Percentiles rank a stretch among this genome's conserved stretches.
phyloP scores from a whole-genome alignment of 2,329 filamentous ascomycete genomes.

The Elsinoe necatrix region DNA sequence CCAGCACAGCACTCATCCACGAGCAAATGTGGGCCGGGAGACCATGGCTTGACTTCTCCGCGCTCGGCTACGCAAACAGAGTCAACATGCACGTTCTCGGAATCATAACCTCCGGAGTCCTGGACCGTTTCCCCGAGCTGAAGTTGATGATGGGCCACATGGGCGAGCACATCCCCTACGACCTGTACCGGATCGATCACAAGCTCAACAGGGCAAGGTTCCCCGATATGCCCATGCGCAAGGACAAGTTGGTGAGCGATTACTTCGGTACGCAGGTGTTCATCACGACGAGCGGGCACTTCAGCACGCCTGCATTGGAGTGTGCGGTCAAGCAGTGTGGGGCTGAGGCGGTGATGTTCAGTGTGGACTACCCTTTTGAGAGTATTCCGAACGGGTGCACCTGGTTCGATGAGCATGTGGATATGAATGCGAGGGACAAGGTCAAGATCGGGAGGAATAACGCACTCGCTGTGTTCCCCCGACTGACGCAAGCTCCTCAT shows the following conservation, averaged over 20 bases:
- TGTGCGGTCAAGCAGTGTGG: conserved; percentile 31
- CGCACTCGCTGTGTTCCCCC: not conserved
- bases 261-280: conserved; percentile 28
- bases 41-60: conserved; percentile 34
- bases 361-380: conserved; percentile 52
- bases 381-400: conserved; percentile 41
- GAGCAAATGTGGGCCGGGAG: conserved; percentile 32
- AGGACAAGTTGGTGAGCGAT: conserved; percentile 37
- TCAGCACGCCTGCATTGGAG: conserved; percentile 43
- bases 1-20: conserved; percentile 28
- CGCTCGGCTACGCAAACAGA: conserved; percentile 47
- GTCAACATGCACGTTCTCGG: conserved; percentile 42
- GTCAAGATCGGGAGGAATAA: conserved; percentile 27
- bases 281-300: conserved; percentile 52
- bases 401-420: conserved; percentile 43
- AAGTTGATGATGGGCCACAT: conserved; percentile 51
- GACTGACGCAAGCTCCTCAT: conserved; percentile 5
- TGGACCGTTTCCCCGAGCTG: conserved; percentile 46
- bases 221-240: conserved; percentile 20
- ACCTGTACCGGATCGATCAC: conserved; percentile 40
- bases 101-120: conserved; percentile 46
- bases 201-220: conserved; percentile 10
- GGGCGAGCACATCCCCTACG: conserved; percentile 51
- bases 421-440: conserved; percentile 43
- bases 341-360: conserved; percentile 47